Conservation (phyloP, 2,329 filamentous ascomycete species). For the Microsporum ferrugineum region DNA sequence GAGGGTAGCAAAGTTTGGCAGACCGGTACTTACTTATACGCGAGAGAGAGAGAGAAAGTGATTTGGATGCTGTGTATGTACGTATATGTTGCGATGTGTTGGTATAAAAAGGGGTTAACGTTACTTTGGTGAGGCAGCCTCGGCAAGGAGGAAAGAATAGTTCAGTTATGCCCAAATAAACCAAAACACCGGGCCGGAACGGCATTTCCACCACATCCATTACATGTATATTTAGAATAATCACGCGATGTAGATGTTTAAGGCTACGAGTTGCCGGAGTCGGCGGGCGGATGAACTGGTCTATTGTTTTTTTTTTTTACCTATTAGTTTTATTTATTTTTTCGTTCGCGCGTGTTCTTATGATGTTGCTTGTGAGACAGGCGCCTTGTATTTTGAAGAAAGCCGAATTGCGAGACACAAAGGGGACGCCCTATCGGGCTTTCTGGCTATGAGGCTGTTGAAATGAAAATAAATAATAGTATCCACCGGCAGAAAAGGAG, state of each 20-base stretch:
- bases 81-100: too few species aligned
- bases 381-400: neutral
- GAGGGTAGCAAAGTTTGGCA: neutral
- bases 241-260: neutral
- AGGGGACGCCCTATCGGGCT: neutral
- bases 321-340: neutral
- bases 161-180: neutral
- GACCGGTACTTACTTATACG: neutral
- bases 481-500: constrained; percentile 1
- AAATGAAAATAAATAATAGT: neutral
- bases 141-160: neutral
- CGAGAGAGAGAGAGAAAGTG: neutral
- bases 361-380: neutral
- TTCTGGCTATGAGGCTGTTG: neutral
- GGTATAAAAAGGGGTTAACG: too few species aligned
- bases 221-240: neutral
- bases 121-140: neutral
- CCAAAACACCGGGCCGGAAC: neutral
- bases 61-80: too few species aligned
- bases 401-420: neutral
- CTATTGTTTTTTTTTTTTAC: neutral
- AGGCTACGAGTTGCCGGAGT: neutral
- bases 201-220: neutral
- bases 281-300: neutral
- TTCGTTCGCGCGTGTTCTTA: neutral